Evolutionary conservation across 345 rosid genomes (phyloP).

Genomic region (Mangifera indica): DNA sequence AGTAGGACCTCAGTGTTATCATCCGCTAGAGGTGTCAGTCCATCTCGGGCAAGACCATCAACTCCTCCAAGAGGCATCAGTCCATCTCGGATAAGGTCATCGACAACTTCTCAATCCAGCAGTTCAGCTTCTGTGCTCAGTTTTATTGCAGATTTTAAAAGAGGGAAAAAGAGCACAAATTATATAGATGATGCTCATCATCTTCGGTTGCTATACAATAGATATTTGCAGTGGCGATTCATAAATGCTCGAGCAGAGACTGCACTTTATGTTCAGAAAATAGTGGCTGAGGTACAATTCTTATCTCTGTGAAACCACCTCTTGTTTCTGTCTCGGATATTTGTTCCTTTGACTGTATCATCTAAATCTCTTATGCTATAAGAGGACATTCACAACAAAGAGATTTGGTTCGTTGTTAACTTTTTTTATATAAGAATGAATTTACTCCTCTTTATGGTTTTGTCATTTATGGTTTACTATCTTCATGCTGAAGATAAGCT

Average conservation of each 20-base stretch:
- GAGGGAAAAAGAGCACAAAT: slow-evolving; percentile 61
- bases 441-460: neutral
- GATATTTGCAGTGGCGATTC: slow-evolving; percentile 91
- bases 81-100: slow-evolving; percentile 74
- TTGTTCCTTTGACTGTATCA: neutral
- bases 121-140: slow-evolving; percentile 78
- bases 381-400: neutral
- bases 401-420: neutral
- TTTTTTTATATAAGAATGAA: neutral
- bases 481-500: neutral
- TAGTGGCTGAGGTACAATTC: slow-evolving; percentile 69
- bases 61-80: slow-evolving; percentile 77
- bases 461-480: neutral
- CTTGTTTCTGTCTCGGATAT: neutral
- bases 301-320: neutral
- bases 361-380: neutral
- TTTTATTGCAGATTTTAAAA: slow-evolving; percentile 80
- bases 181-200: slow-evolving; percentile 91
- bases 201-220: slow-evolving; percentile 73
- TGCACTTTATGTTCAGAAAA: slow-evolving; percentile 64
- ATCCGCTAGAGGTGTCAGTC: slow-evolving; percentile 63
- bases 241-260: slow-evolving; percentile 72
- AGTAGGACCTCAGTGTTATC: slow-evolving; percentile 45
- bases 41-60: slow-evolving; percentile 58
- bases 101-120: slow-evolving; percentile 50